These are phyloP conservation scores for Domatiomyces catenatus DNA, from an alignment of 2,329 filamentous ascomycete species.

Conservation along the genomic window DNA sequence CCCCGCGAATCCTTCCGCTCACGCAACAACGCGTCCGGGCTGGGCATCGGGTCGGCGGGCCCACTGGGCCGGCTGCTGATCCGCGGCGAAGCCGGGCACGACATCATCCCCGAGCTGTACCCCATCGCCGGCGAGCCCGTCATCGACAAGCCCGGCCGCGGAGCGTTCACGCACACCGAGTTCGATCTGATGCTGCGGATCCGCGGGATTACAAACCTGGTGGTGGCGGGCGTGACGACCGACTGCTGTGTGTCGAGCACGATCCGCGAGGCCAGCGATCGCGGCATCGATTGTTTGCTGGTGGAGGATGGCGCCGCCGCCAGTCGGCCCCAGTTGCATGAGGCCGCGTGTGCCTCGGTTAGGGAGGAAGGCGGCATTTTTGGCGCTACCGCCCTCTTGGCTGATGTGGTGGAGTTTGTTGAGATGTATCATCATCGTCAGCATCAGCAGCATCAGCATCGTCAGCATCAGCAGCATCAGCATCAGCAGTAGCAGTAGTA, in stretches of 20 bases:
- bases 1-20: slow-evolving; percentile 39
- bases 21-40: slow-evolving; percentile 34
- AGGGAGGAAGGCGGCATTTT: slow-evolving; percentile 35
- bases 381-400: slow-evolving; percentile 25
- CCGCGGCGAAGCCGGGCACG: slow-evolving; percentile 43
- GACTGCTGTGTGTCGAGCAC: slow-evolving; percentile 42
- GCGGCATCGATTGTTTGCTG: slow-evolving; percentile 39
- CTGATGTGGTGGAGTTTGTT: slow-evolving; percentile 23
- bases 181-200: slow-evolving; percentile 37
- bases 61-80: slow-evolving; percentile 44
- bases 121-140: slow-evolving; percentile 34
- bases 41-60: slow-evolving; percentile 38
- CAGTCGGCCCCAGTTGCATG: slow-evolving; percentile 26
- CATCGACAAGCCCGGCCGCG: slow-evolving; percentile 40
- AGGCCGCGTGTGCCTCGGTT: slow-evolving; percentile 28
- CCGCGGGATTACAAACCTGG: slow-evolving; percentile 37
- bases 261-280: slow-evolving; percentile 41
- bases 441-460: too few relatives aligned
- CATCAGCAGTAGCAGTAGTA: too few relatives aligned
- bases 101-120: slow-evolving; percentile 39
- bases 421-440: neutral
- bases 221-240: slow-evolving; percentile 40
- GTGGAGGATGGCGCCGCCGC: slow-evolving; percentile 36
- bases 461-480: too few relatives aligned
- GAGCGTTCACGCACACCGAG: slow-evolving; percentile 40